These are phyloP conservation scores for Leishmania braziliensis DNA, from an alignment of 208 protist species.

Conservation along the genomic window DNA sequence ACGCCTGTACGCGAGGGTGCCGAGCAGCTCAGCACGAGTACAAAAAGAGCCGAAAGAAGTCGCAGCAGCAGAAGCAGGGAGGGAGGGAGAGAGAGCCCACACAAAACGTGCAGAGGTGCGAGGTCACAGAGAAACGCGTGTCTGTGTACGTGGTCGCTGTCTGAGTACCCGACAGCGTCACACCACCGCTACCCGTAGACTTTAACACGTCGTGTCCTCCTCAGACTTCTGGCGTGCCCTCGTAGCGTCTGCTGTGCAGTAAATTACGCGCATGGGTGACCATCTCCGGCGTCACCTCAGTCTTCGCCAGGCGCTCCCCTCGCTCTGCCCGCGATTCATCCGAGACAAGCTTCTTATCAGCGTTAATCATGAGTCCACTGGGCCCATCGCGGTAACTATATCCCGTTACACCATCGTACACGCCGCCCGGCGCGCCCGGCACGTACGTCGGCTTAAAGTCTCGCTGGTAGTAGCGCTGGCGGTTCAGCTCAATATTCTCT, in stretches of 20 bases:
- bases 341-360: conserved; percentile 53
- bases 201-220: background rate
- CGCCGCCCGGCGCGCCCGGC: conserved; percentile 43
- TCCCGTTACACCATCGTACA: conserved; percentile 75
- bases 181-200: background rate
- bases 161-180: background rate
- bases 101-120: background rate
- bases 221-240: conserved; percentile 18
- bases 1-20: background rate
- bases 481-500: conserved; percentile 89
- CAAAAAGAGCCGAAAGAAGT: background rate
- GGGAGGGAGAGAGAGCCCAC: background rate
- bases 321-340: conserved; percentile 50
- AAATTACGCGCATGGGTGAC: conserved; percentile 54
- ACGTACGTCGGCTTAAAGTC: conserved; percentile 81
- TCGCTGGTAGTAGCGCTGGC: conserved; percentile 70
- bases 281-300: conserved; percentile 67
- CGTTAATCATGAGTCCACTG: conserved; percentile 73
- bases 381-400: conserved; percentile 67
- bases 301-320: conserved; percentile 37
- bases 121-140: background rate
- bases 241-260: conserved; percentile 57
- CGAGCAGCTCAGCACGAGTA: background rate
- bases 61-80: background rate
- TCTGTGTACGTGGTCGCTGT: background rate